phyloP scores from a whole-genome alignment of 345 rosid species.

The Eucalyptus coolabah region DNA sequence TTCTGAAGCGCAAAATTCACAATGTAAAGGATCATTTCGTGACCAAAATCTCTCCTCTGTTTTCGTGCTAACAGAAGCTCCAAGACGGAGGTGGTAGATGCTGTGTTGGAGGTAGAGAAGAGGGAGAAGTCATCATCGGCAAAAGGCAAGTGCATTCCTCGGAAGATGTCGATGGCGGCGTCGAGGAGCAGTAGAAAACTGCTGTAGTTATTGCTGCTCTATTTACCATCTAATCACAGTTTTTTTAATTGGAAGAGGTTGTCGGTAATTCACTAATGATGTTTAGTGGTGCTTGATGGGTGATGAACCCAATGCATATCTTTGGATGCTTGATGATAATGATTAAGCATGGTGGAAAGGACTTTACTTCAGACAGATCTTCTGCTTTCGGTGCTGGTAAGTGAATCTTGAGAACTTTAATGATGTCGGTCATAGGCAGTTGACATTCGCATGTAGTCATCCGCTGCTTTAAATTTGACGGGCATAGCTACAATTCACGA shows the following conservation, averaged over 20 bases:
- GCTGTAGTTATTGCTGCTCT: background rate
- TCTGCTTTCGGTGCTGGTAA: background rate
- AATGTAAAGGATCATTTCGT: background rate
- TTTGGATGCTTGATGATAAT: background rate
- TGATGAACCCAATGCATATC: background rate
- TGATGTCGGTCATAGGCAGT: background rate
- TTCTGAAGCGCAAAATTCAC: background rate
- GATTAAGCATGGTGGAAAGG: background rate
- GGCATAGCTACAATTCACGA: background rate
- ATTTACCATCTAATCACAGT: background rate
- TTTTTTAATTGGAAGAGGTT: background rate
- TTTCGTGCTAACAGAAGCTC: slow-evolving; percentile 13
- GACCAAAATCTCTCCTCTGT: background rate
- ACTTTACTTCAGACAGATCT: background rate
- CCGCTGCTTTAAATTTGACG: background rate
- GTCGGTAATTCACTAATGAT: background rate
- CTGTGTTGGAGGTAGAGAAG: slow-evolving; percentile 6
- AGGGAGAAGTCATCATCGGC: slow-evolving; percentile 5
- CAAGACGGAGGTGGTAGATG: background rate
- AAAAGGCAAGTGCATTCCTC: slow-evolving; percentile 63
- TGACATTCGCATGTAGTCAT: background rate
- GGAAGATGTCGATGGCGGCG: slow-evolving; percentile 26
- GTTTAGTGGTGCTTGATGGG: background rate
- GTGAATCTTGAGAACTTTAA: background rate
- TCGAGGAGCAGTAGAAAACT: slow-evolving; percentile 31